Evolutionary conservation across 2,329 filamentous ascomycete species (phyloP).

Genomic region (Colletotrichum tropicicola): DNA sequence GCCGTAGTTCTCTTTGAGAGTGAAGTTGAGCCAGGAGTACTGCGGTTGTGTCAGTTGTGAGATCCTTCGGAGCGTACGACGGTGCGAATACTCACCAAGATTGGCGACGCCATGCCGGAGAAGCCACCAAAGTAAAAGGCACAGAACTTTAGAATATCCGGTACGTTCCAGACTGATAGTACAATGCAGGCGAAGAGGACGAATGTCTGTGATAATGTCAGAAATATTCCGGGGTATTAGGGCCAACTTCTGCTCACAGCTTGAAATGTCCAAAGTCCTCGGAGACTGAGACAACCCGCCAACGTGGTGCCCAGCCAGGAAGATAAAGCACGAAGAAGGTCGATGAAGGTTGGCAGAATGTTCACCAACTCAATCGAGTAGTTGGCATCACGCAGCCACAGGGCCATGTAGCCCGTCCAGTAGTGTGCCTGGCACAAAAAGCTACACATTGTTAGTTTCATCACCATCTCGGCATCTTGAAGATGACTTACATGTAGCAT

Average conservation of each 20-base stretch:
- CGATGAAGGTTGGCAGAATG: conserved; percentile 36
- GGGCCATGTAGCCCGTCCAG: conserved; percentile 33
- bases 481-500: conserved; percentile 27
- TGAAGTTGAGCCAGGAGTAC: conserved; percentile 44
- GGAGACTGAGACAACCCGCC: conserved; percentile 37
- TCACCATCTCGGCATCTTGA: accelerated
- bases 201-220: conserved; percentile 15
- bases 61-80: neutral
- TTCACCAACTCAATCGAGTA: conserved; percentile 30
- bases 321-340: conserved; percentile 35
- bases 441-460: conserved; percentile 4
- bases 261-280: conserved; percentile 40
- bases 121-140: conserved; percentile 43
- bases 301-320: conserved; percentile 40
- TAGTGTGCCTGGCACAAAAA: conserved; percentile 35
- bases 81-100: conserved; percentile 21
- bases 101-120: conserved; percentile 41
- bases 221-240: neutral
- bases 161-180: conserved; percentile 40
- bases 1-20: conserved; percentile 41
- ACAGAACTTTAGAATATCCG: conserved; percentile 38
- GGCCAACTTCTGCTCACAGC: neutral
- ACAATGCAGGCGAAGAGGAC: conserved; percentile 40
- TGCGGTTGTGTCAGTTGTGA: neutral
- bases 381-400: conserved; percentile 26